Evolutionary conservation across 2,329 filamentous ascomycete genomes (phyloP).

Genomic region (Elsinoe batatas): DNA sequence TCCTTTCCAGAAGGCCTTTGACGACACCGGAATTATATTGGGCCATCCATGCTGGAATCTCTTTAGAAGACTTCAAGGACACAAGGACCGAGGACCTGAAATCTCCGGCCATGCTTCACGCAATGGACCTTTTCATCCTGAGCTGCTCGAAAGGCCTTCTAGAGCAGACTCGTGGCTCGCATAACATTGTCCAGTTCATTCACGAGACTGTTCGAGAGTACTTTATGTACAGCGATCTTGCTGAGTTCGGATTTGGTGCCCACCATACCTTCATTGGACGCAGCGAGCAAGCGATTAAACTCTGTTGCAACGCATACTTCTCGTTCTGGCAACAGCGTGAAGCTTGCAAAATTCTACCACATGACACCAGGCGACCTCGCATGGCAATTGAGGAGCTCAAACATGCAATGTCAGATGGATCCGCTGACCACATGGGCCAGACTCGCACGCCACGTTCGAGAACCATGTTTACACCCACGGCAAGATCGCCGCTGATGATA

Average conservation of each 20-base stretch:
- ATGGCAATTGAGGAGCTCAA: too few relatives aligned
- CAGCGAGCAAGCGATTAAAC: constrained; percentile 10
- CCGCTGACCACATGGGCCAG: too few relatives aligned
- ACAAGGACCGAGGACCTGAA: background rate
- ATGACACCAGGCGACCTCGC: too few relatives aligned
- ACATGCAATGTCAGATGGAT: too few relatives aligned
- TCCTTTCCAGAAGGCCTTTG: constrained; percentile 40
- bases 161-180: background rate
- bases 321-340: too few relatives aligned
- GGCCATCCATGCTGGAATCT: constrained; percentile 29
- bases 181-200: background rate
- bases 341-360: too few relatives aligned
- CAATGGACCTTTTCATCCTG: background rate
- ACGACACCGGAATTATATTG: constrained; percentile 37
- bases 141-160: background rate
- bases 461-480: too few relatives aligned
- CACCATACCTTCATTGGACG: constrained; percentile 12
- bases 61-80: constrained; percentile 14
- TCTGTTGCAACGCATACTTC: background rate
- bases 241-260: constrained; percentile 28
- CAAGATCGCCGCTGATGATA: too few relatives aligned
- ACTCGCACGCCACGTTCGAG: too few relatives aligned
- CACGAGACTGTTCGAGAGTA: background rate
- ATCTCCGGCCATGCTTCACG: background rate
- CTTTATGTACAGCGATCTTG: background rate